Evolutionary conservation across 192 early-diverging fungal species (phyloP).

Genomic region (Gryganskiella cystojenkinii): DNA sequence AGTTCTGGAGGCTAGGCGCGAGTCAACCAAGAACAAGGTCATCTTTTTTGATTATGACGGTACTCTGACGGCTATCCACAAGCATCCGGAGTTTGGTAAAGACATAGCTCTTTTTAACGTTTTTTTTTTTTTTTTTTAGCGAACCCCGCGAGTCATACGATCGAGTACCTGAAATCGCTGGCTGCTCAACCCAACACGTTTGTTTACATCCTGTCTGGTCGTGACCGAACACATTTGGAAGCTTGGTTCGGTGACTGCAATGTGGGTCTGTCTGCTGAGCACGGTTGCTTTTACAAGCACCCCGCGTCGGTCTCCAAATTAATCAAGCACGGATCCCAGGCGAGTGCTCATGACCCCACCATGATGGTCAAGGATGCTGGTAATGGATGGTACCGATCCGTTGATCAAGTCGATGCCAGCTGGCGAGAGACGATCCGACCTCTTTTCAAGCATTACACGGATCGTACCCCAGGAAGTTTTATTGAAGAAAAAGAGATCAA

Average conservation of each 20-base stretch:
- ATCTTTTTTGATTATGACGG: conserved; percentile 98
- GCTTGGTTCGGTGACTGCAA: conserved; percentile 90
- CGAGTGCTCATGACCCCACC: conserved; percentile 50
- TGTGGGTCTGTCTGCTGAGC: conserved; percentile 96
- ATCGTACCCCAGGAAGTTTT: conserved; percentile 96
- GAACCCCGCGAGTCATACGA: conserved; percentile 79
- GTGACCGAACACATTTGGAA: conserved; percentile 89
- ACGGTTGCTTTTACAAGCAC: conserved; percentile 98
- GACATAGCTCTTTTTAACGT: not conserved
- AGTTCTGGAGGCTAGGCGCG: conserved; percentile 64
- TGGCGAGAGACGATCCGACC: conserved; percentile 96
- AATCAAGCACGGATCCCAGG: conserved; percentile 53
- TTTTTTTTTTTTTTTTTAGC: conserved; percentile 54
- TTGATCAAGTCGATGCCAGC: conserved; percentile 88
- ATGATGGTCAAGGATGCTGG: conserved; percentile 66
- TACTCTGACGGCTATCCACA: conserved; percentile 87
- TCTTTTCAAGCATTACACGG: conserved; percentile 96
- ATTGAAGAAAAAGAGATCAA: conserved; percentile 99
- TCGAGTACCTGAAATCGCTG: conserved; percentile 76
- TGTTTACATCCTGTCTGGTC: conserved; percentile 97
- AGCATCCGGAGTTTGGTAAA: conserved; percentile 91
- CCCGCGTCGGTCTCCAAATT: conserved; percentile 71
- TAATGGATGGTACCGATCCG: conserved; percentile 87
- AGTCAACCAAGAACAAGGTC: conserved; percentile 76
- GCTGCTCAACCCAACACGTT: conserved; percentile 82